phyloP scores from a whole-genome alignment of 345 rosid species.

The Pistacia atlantica region DNA sequence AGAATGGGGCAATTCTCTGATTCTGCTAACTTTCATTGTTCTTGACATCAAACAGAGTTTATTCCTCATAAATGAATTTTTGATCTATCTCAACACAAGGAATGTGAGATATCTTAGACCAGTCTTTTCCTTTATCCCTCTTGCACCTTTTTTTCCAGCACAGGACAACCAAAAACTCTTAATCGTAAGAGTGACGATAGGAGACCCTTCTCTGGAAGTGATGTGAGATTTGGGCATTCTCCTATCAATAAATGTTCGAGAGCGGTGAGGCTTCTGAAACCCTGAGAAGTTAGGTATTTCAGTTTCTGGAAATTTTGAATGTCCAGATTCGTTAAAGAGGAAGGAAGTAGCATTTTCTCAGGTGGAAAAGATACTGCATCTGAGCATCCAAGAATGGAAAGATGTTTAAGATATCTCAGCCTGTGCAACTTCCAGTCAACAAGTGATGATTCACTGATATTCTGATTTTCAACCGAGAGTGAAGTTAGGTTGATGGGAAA shows the following conservation, averaged over 20 bases:
- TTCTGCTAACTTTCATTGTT: background rate
- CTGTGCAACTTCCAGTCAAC: slow-evolving; percentile 3
- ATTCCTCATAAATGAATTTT: background rate
- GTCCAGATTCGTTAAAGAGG: background rate
- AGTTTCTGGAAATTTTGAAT: slow-evolving; percentile 19
- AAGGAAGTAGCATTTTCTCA: slow-evolving; percentile 23
- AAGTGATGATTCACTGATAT: background rate
- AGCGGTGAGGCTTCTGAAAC: slow-evolving; percentile 17
- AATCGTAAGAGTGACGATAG: slow-evolving; percentile 19
- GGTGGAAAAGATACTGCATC: slow-evolving; percentile 16
- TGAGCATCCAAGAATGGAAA: background rate
- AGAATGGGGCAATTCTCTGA: background rate
- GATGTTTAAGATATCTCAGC: background rate
- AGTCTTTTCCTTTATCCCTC: slow-evolving; percentile 21
- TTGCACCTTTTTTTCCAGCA: slow-evolving; percentile 18
- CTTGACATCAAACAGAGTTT: background rate
- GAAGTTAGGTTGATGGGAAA: background rate
- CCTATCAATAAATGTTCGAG: slow-evolving; percentile 20
- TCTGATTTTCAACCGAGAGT: background rate
- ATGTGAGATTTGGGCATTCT: slow-evolving; percentile 22
- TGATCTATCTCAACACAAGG: slow-evolving; percentile 15
- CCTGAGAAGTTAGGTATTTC: slow-evolving; percentile 8
- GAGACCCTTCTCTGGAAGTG: slow-evolving; percentile 10
- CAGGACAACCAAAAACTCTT: slow-evolving; percentile 10
- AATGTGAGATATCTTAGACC: slow-evolving; percentile 27